phyloP scores from a whole-genome alignment of 1,139 yeast species.

The Sugiyamaella paludigena region DNA sequence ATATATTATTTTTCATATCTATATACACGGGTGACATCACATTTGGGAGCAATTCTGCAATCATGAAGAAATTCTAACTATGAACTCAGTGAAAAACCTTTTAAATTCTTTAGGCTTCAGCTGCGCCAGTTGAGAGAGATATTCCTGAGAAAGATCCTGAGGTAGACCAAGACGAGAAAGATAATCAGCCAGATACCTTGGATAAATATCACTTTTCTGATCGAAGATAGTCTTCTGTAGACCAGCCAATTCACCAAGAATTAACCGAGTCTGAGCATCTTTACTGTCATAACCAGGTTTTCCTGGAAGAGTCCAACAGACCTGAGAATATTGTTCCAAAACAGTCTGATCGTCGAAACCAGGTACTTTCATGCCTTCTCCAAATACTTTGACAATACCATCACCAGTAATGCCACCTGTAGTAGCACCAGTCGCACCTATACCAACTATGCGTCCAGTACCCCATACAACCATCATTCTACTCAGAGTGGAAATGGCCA shows the following conservation, averaged over 20 bases:
- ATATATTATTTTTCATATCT: no score
- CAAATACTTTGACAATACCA: conserved; percentile 44
- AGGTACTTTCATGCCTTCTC: conserved; percentile 56
- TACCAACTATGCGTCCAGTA: conserved; percentile 61
- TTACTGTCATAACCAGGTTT: conserved; percentile 64
- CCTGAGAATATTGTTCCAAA: conserved; percentile 63
- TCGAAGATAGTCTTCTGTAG: conserved; percentile 62
- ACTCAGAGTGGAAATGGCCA: conserved; percentile 66
- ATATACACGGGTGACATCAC: no score
- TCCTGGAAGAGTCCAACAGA: conserved; percentile 78
- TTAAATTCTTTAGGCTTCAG: conserved; percentile 33
- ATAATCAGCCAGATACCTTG: conserved; percentile 29
- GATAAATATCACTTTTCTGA: conserved; percentile 34
- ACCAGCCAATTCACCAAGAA: conserved; percentile 72
- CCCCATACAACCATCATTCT: conserved; percentile 69
- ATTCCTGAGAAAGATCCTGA: conserved; percentile 28
- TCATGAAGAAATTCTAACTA: conserved; percentile 12
- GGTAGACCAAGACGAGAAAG: conserved; percentile 36
- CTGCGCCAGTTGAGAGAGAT: conserved; percentile 27
- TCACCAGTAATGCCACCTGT: no score
- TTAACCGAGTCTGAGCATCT: conserved; percentile 75
- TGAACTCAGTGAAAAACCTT: conserved; percentile 26
- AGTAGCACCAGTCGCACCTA: conserved; percentile 24
- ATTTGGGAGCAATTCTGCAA: background rate
- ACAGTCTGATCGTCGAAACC: conserved; percentile 65